Percentiles rank a stretch among this genome's conserved stretches.
These are phyloP conservation scores for Neoscytalidium dimidiatum DNA, from an alignment of 2,329 filamentous ascomycete species.

Conservation along the genomic window DNA sequence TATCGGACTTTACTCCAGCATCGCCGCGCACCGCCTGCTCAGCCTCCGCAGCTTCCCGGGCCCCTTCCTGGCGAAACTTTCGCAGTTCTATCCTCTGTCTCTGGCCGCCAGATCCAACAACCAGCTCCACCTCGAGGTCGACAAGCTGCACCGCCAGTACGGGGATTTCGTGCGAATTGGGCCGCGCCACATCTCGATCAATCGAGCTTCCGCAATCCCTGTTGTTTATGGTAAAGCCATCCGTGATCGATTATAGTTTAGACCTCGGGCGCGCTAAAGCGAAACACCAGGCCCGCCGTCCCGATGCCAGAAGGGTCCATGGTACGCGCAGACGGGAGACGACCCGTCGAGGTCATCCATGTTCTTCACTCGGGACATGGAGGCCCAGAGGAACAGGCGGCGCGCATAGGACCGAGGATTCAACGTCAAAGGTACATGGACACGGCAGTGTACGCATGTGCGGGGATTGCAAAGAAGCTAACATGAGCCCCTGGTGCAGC, in stretches of 20 bases:
- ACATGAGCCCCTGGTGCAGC: constrained; percentile 20
- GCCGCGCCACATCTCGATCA: constrained; percentile 30
- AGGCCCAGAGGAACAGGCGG: constrained; percentile 33
- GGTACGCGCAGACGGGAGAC: not conserved
- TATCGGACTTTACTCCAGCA: constrained; percentile 31
- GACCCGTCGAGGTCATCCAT: constrained; percentile 28
- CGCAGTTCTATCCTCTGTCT: constrained; percentile 3
- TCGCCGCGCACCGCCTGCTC: constrained; percentile 40
- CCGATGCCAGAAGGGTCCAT: constrained; percentile 34
- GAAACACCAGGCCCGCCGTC: constrained; percentile 39
- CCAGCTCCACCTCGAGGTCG: constrained; percentile 17
- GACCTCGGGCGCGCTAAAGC: too few relatives aligned
- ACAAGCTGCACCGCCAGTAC: constrained; percentile 5
- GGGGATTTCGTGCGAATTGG: constrained; percentile 21
- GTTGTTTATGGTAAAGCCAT: constrained; percentile 1
- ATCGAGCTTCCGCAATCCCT: constrained; percentile 27
- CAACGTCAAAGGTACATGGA: constrained; percentile 25
- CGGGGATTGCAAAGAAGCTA: not conserved
- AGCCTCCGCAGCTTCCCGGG: constrained; percentile 31
- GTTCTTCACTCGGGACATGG: constrained; percentile 31
- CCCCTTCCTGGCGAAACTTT: constrained; percentile 3
- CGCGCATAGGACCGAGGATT: constrained; percentile 38
- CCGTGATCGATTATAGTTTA: too few relatives aligned
- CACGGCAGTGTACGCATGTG: not conserved
- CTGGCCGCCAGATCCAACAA: not conserved